Evolutionary conservation across 306 rosid genomes (phyloP), one percentile per base, ranked within the genome.

Genomic region (Prunus dulcis): DNA sequence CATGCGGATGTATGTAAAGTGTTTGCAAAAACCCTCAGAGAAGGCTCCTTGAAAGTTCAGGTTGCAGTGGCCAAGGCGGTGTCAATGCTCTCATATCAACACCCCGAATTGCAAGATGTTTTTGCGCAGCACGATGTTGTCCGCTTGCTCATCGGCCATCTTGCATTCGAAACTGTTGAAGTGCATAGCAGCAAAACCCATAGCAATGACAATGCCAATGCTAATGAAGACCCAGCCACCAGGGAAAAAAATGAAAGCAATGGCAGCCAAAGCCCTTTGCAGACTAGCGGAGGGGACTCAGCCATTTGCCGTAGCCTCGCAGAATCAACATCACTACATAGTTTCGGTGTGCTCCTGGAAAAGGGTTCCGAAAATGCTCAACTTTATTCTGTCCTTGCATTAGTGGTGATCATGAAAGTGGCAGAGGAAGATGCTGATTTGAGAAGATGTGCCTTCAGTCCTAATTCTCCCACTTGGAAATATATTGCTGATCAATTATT

Each of bases 211-310:
- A 34, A 34, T 34, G 41, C 2, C 78, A 82, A 85, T 15, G 55
- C 41, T 5, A 34, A 34, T 34, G 41, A 50, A 72, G 92, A 89
- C 63, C 78, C 87, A 1, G 87, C 71, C 15, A 90, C 88, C 0
- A 90, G 86, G 81, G 85, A 88, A 19, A 30, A 30, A 53, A 19
- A 86, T 91, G 89, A 93, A 91, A 76, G 96, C 89, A 66, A 91
- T 88, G 96, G 87, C 96, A 19, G 95, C 95, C 6, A 86, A 73
- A 75, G 96, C 96, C 6, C 86, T 93, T 32, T 84, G 89, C 89
- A 85, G 74, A 5, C 82, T 93, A 23, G 88, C 93, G 1, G 86
- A 76, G 64, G 94, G 84, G 7, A 93, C 77, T 80, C 91, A 1
- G 45, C 86, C n/a, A 89, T 87, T 64, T 90, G 96, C 78, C 94